Base-by-base conservation (phyloP, 768 basidiomycete genomes). In the Trametes meyenii region DNA sequence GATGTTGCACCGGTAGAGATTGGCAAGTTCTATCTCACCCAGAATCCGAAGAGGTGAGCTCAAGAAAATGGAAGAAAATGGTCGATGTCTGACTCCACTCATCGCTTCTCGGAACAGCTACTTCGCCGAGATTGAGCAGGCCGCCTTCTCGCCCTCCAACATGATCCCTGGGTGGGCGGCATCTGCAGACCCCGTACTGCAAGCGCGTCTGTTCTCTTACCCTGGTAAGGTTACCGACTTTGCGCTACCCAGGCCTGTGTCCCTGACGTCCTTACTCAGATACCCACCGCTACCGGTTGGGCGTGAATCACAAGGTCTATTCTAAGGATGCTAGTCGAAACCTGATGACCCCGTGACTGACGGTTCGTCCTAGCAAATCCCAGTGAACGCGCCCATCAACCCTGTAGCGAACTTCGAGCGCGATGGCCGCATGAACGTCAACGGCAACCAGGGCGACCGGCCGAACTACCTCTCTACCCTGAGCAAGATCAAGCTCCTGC, bases 141-240 rank as follows among this genome's bases (percentile, higher is more conserved):
- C 71, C 35, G 81, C 79, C 36, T 83, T 81, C 70, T 75, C 80
- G 11, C 84, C 84, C 5, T 76, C 80, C 1, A 81, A 83, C 64
- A 71, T 82, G 70, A 76, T 85, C 45, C 66, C 71, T 59, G 77
- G 78, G 16, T 73, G 77, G 65, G 84, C 82, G 70, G 76, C 83
- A 6, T 79, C 77, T 0, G 82, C 81, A 48, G 85, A 86, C 70
- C 85, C 84, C 1, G 82, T 83, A 43, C 77, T 86, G 21, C 85
- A 86, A 70, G 77, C 78, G 17, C 80, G 84, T 36, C 72, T 85
- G 54, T 86, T 85, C 73, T 79, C 83, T 1, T 86, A 87, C 67
- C 79, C 78, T 44, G 82, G 81, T 76, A 65, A 62, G 71, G 26
- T 23, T 17, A n/a, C 33, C 14, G 29, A 33, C 33, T 24, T 26